phyloP scores from a whole-genome alignment of 345 rosid genomes.

The Camelina hispida region DNA sequence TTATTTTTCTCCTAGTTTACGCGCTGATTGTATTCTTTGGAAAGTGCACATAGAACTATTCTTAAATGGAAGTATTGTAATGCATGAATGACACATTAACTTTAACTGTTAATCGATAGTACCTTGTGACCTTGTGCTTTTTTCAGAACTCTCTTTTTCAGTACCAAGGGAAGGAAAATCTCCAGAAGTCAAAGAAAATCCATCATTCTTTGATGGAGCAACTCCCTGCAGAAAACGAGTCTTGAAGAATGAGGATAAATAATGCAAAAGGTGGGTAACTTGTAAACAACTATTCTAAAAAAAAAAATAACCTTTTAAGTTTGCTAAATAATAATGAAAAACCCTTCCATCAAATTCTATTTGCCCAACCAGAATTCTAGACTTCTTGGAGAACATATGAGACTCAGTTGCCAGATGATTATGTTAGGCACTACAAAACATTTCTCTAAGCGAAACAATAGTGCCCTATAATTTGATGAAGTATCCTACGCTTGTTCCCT shows the following conservation, averaged over 20 bases:
- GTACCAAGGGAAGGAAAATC: slow-evolving; percentile 97
- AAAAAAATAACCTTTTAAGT: slow-evolving; percentile 1
- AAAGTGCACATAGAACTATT: slow-evolving; percentile 13
- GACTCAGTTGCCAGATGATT: slow-evolving; percentile 19
- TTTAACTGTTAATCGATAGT: slow-evolving; percentile 22
- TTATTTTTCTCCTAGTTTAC: not conserved
- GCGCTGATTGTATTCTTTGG: slow-evolving; percentile 1
- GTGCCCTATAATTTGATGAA: not conserved
- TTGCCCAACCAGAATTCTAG: slow-evolving; percentile 9
- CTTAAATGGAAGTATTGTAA: slow-evolving; percentile 22
- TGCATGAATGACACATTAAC: slow-evolving; percentile 19
- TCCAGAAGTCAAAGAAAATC: slow-evolving; percentile 84
- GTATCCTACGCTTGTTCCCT: slow-evolving; percentile 18
- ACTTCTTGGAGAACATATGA: slow-evolving; percentile 5
- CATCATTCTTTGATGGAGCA: slow-evolving; percentile 65
- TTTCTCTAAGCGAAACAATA: slow-evolving; percentile 21
- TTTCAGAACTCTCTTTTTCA: slow-evolving; percentile 69
- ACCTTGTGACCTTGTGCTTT: slow-evolving; percentile 71
- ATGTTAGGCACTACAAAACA: slow-evolving; percentile 18
- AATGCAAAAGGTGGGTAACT: slow-evolving; percentile 17
- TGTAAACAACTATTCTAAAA: slow-evolving; percentile 22
- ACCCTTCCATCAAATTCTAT: slow-evolving; percentile 30
- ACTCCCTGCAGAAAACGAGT: slow-evolving; percentile 63
- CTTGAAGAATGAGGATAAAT: slow-evolving; percentile 7
- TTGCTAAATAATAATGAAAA: slow-evolving; percentile 17